A percentile compares a stretch with the other conserved stretches of the same genome.
These are phyloP conservation scores for Apiotrichum brassicae DNA, from an alignment of 1,284 basidiomycete genomes.

Conservation along the genomic window DNA sequence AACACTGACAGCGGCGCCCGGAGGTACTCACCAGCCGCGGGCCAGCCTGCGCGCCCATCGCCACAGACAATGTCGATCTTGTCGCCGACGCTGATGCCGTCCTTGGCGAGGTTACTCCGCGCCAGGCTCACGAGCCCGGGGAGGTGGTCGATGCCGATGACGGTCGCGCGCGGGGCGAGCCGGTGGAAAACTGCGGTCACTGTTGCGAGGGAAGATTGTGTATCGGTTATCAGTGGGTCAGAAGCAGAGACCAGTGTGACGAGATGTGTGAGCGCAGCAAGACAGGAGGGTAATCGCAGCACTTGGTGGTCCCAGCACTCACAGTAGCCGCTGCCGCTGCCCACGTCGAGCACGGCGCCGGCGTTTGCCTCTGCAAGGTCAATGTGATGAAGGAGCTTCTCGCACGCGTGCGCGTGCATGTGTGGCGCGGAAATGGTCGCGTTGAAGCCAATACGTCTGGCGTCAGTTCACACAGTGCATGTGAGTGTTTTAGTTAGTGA, in stretches of 20 bases:
- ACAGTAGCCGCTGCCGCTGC: conserved; percentile 60
- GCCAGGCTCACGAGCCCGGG: conserved; percentile 67
- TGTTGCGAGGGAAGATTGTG: no score
- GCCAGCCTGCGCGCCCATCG: conserved; percentile 69
- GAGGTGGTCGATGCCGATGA: conserved; percentile 91
- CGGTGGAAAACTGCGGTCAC: conserved; percentile 65
- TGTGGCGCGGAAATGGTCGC: conserved; percentile 48
- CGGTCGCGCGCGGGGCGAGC: conserved; percentile 56
- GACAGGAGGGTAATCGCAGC: neutral
- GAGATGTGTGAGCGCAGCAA: neutral
- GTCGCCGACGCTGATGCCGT: conserved; percentile 50
- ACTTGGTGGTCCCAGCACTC: conserved; percentile 30
- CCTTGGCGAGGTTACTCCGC: conserved; percentile 59
- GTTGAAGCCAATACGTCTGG: conserved; percentile 42
- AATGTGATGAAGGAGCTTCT: conserved; percentile 33
- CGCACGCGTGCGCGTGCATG: conserved; percentile 46
- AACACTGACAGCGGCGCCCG: no score
- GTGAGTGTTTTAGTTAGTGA: no score
- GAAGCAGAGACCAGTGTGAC: neutral
- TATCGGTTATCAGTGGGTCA: no score
- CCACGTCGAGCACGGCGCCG: conserved; percentile 42
- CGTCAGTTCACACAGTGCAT: neutral
- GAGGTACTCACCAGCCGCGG: conserved; percentile 1
- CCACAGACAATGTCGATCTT: conserved; percentile 55
- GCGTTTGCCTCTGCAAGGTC: conserved; percentile 13